Base-by-base conservation (phyloP, 2,329 filamentous ascomycete species). In the Phialemonium atrogriseum region DNA sequence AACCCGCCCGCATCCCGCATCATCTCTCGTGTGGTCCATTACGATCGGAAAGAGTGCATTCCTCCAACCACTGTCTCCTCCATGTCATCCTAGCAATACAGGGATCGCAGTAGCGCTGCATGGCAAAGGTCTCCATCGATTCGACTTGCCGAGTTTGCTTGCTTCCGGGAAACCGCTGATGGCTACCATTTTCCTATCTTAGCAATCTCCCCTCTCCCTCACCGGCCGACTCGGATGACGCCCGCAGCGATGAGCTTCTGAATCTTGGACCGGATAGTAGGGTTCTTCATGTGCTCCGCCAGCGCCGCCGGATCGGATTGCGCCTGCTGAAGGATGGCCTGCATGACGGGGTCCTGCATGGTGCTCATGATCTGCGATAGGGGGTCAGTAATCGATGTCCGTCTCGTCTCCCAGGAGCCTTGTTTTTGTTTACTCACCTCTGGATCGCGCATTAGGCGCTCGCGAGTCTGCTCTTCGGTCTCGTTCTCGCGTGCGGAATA, bases 251-350 rank as follows among this genome's bases (percentile, higher is more conserved):
- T 80, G 48, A 96, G 66, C 66, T 95, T 95, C 69, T 95, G 86
- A 43, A 98, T 83, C 73, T 95, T 94, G 48, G 74, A 74, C 38
- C 79, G 73, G 46, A 98, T 84, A 36, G 70, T 73, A 1, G 86
- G 75, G 66, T 96, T 98, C 68, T 80, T 84, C 84, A 98, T 94
- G 62, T 98, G 93, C 59, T 98, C 89, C 55, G 93, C 82, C 41
- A 98, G 74, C 27, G 91, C 91, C 29, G 82, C 82, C 12, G 91
- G 91, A 51, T 98, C 84, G 34, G 77, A 78, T 70, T 96, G 94
- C 27, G 91, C 91, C 64, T 98, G 91, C 58, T 96, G 88, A 35
- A 96, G 75, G 45, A 95, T 95, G 44, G 82, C 83, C 64, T 98
- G 87, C 89, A 98, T 96, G 53, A 98, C 80, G 11, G 91, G 91